phyloP scores from a whole-genome alignment of 2,329 filamentous ascomycete species.

The Leptosphaerulina australis region DNA sequence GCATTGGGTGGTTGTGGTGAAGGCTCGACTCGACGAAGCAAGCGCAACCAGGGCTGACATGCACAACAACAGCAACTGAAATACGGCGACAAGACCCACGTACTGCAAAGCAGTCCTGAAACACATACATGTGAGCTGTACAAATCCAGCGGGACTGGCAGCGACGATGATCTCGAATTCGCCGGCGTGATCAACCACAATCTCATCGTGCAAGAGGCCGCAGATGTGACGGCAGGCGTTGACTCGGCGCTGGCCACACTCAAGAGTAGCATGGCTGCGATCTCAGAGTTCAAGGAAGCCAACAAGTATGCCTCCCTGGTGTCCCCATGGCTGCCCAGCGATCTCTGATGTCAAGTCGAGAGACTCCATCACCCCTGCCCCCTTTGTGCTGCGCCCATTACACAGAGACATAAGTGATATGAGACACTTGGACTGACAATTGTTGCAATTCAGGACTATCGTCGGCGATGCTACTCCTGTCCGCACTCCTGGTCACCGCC shows the following conservation, averaged over 20 bases:
- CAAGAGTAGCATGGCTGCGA: constrained; percentile 64
- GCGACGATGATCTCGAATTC: constrained; percentile 58
- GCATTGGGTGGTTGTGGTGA: constrained; percentile 14
- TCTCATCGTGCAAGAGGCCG: constrained; percentile 60
- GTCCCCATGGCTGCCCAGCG: constrained; percentile 29
- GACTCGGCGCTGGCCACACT: constrained; percentile 66
- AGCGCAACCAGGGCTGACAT: constrained; percentile 39
- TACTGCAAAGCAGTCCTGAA: constrained; percentile 60
- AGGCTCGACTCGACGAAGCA: constrained; percentile 19
- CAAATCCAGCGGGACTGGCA: constrained; percentile 48
- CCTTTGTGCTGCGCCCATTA: constrained; percentile 9
- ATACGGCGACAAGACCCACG: constrained; percentile 62
- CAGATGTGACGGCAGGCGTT: constrained; percentile 60
- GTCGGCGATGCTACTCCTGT: constrained; percentile 43
- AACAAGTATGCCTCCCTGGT: constrained; percentile 56
- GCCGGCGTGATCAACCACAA: constrained; percentile 63
- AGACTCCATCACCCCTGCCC: constrained; percentile 20
- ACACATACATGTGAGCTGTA: constrained; percentile 65
- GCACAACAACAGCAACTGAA: constrained; percentile 56
- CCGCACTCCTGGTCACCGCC: constrained; percentile 44
- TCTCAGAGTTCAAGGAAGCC: constrained; percentile 65
- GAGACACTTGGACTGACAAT: constrained; percentile 38
- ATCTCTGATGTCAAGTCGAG: constrained; percentile 26
- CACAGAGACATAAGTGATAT: constrained; percentile 12
- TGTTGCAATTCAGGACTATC: constrained; percentile 42